phyloP scores from a whole-genome alignment of 2,329 filamentous ascomycete species.

The Parafenestella ontariensis region DNA sequence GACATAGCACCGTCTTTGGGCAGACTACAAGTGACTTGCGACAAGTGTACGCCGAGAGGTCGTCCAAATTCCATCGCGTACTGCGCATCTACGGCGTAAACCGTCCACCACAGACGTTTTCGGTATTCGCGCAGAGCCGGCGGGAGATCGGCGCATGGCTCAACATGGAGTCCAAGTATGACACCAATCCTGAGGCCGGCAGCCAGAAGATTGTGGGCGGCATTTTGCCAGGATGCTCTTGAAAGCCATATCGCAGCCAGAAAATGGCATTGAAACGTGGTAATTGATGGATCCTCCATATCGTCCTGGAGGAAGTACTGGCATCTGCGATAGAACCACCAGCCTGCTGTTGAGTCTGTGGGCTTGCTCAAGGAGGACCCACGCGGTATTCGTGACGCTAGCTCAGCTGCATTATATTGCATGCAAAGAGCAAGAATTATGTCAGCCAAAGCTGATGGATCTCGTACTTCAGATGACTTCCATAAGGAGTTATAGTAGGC shows the following conservation, averaged over 20 bases:
- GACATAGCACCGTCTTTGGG: conserved; percentile 40
- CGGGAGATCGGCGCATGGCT: conserved; percentile 50
- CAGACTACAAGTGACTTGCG: conserved; percentile 45
- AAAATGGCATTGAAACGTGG: conserved; percentile 58
- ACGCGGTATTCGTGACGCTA: not conserved
- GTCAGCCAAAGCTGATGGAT: conserved; percentile 59
- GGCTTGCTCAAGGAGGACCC: not conserved
- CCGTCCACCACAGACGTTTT: conserved; percentile 58
- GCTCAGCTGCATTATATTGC: conserved; percentile 53
- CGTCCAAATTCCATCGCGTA: conserved; percentile 57
- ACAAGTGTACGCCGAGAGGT: conserved; percentile 48
- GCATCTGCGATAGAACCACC: conserved; percentile 57
- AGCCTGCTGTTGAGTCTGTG: conserved; percentile 38
- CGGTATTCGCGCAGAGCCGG: conserved; percentile 49
- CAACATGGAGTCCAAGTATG: conserved; percentile 58
- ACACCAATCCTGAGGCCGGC: conserved; percentile 56
- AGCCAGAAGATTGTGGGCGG: conserved; percentile 52
- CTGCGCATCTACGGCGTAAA: conserved; percentile 57
- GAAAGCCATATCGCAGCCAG: conserved; percentile 57
- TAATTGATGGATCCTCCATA: conserved; percentile 57
- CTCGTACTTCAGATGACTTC: conserved; percentile 37
- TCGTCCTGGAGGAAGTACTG: conserved; percentile 55
- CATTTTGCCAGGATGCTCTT: conserved; percentile 59
- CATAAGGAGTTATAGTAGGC: conserved; percentile 49
- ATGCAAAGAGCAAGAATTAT: conserved; percentile 61